Evolutionary conservation across 129 eudicot species (phyloP), one percentile per base, ranked within the genome.

Genomic region (Pulicaria dysenterica): DNA sequence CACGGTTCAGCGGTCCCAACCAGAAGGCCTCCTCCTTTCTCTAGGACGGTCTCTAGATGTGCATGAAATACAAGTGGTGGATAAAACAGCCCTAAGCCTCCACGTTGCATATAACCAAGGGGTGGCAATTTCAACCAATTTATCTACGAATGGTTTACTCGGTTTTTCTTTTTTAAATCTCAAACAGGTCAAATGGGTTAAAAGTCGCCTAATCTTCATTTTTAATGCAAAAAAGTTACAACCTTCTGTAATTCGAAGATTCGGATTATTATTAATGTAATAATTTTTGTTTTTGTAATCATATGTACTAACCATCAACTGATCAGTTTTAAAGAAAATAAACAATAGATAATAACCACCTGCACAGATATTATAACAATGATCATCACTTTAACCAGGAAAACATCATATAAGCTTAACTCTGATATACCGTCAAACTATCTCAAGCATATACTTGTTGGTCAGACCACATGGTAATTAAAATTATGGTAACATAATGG

Each of bases 11-110:
- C 94, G 90, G 83, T 92, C 97, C 97, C 98, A 92, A 34, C 98
- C 98, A 50, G 98, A 92, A 55, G 88, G 95, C 71, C 98, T 80
- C 67, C 88, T 76, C 58, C 98, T 86, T 73, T 92, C 97, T 85
- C 96, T 85, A 9, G 85, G 64, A 67, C 83, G 86, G 36, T 91
- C 96, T 67, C 83, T 86, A 42, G 88, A 84, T 68, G 89, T 82
- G 88, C 83, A 73, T 0, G 39, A 69, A n/a, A 70, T 15, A 67
- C 24, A 64, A 62, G 13, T 4, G 64, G 39, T 19, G 16, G 44
- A 55, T 46, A n/a, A 16, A 31, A 58, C 14, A 64, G 5, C 47
- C 47, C 37, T 12, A 65, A 53, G 13, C 53, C 74, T 67, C 39
- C 4, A 72, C 24, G 43, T 19, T n/a, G n/a, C 59, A 67, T 36